Evolutionary conservation across 163 green algal species (phyloP).

Genomic region (Chlorella variabilis): DNA sequence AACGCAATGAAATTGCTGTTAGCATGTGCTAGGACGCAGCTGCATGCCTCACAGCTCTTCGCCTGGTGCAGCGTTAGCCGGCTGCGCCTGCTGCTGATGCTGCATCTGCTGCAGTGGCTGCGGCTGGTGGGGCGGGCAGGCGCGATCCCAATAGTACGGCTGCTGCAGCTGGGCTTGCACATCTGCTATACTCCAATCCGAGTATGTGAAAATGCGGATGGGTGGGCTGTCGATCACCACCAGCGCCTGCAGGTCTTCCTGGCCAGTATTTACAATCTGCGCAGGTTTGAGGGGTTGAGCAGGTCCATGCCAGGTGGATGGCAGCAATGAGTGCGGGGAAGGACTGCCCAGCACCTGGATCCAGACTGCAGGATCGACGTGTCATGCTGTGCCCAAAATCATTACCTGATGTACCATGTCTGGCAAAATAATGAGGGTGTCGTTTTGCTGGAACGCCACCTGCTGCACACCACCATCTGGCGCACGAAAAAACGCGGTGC

Average conservation of each 20-base stretch:
- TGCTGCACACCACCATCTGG: background rate
- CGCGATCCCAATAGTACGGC: slow-evolving; percentile 4
- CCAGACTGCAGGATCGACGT: too few species aligned
- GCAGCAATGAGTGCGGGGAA: too few species aligned
- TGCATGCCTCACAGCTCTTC: background rate
- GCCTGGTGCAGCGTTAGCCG: too few species aligned
- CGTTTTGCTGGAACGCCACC: background rate
- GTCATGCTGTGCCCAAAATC: too few species aligned
- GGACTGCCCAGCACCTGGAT: too few species aligned
- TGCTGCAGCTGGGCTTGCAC: background rate
- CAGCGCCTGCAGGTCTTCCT: slow-evolving; percentile 4
- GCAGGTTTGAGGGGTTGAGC: too few species aligned
- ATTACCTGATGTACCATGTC: slow-evolving; percentile 7
- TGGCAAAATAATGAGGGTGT: background rate
- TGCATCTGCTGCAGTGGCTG: background rate
- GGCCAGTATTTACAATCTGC: background rate
- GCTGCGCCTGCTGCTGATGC: background rate
- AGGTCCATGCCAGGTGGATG: too few species aligned
- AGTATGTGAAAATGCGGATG: background rate
- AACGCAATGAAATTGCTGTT: too few species aligned
- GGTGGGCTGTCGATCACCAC: slow-evolving; percentile 12
- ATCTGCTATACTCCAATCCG: background rate
- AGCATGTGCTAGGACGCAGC: too few species aligned
- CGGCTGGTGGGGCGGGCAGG: background rate
- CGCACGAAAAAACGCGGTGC: background rate